Base-by-base conservation (phyloP, 225 moss, liverwort and hornwort species). In the Rhytidiadelphus loreus region DNA sequence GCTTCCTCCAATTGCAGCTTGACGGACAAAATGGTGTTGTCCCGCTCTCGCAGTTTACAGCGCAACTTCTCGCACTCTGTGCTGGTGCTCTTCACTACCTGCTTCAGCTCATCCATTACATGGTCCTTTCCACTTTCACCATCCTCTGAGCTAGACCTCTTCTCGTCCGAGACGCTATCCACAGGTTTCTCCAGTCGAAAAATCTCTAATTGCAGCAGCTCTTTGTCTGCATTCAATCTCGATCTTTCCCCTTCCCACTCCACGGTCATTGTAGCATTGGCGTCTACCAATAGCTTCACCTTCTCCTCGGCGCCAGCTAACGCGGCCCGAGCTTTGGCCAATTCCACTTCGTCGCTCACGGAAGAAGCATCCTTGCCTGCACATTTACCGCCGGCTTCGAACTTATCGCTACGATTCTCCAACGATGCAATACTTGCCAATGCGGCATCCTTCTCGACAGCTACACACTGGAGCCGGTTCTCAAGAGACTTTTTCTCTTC, bases 281-380 rank as follows among this genome's bases (percentile, higher is more conserved):
- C 94, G 84, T 89, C 90, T 11, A 89, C 89, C 92, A 94, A 80
- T 46, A 94, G 90, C 90, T 94, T 94, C 43, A 94, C 92, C 90
- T 92, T 94, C 93, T 94, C 94, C 87, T 94, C 94, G 29, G 92
- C 93, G 70, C 94, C 94, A 53, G 92, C 91, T 55, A 94, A 80
- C 30, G 94, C 92, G 55, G 93, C 93, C 76, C 90, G 93, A 44
- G 83, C 90, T 87, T 93, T 94, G 48, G 93, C 93, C 55, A 93
- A 44, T 35, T 94, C 94, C 18, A 93, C 89, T 58, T 93, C 93
- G 46, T 92, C 89, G 11, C 77, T 78, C 77, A 87, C 86, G 44
- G 77, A 91, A 62, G 57, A 80, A 23, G 9, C 16, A 58, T 87
- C 90, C 88, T 87, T 92, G 84, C 77, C 88, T 57, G 77, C 65